A percentile compares a stretch with the other conserved stretches of the same genome.
These are phyloP conservation scores for Candida golubevii DNA, from an alignment of 805 yeast genomes.

Conservation along the genomic window DNA sequence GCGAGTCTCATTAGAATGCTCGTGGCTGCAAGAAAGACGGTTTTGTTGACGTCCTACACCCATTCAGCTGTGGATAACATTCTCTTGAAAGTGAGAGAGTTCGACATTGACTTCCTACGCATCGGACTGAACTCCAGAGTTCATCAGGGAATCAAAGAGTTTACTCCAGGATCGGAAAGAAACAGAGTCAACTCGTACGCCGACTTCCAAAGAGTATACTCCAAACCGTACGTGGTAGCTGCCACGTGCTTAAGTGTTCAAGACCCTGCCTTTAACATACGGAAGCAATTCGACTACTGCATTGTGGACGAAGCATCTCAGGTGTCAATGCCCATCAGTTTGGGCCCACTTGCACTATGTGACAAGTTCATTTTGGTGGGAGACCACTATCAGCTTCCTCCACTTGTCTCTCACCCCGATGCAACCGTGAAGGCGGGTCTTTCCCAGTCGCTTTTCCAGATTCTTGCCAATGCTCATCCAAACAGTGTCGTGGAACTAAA, in stretches of 20 bases:
- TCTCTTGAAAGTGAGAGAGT: conserved; percentile 56
- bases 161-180: conserved; percentile 39
- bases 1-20: conserved; percentile 65
- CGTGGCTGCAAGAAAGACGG: conserved; percentile 56
- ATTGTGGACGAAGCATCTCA: conserved; percentile 97
- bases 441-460: conserved; percentile 71
- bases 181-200: conserved; percentile 34
- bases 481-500: conserved; percentile 70
- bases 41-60: conserved; percentile 81
- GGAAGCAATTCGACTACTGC: conserved; percentile 77
- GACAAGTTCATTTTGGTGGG: conserved; percentile 90
- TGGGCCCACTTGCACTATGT: conserved; percentile 80
- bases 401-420: conserved; percentile 60
- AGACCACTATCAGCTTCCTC: conserved; percentile 91
- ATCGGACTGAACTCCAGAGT: conserved; percentile 59
- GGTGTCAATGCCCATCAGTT: conserved; percentile 82
- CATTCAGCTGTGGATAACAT: conserved; percentile 97
- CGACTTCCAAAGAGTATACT: conserved; percentile 45
- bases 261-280: conserved; percentile 53
- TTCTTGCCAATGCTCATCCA: conserved; percentile 70
- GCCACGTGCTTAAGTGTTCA: conserved; percentile 78
- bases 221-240: conserved; percentile 73
- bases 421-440: conserved; percentile 64
- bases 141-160: conserved; percentile 57
- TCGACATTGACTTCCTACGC: conserved; percentile 48